Evolutionary conservation across 371 early-diverging fungal species (phyloP).

Genomic region (Capniomyces stellatus): DNA sequence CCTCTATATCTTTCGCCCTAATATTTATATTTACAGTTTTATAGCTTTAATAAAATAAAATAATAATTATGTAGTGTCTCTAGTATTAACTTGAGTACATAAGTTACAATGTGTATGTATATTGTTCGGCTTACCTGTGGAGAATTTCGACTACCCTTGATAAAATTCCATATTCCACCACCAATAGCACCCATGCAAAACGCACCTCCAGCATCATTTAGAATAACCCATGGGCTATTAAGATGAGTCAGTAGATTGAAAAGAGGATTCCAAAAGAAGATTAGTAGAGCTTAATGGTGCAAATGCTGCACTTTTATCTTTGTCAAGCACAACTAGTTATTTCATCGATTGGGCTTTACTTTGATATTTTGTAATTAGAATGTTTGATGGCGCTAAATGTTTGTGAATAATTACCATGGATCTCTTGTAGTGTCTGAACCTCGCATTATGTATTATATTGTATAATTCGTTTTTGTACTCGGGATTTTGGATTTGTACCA

Average conservation of each 20-base stretch:
- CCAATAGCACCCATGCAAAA: slow-evolving; percentile 95
- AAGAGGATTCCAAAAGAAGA: not conserved
- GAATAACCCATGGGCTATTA: slow-evolving; percentile 73
- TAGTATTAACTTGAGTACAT: no score
- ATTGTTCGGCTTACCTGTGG: slow-evolving; percentile 44
- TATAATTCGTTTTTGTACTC: not conserved
- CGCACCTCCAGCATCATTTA: slow-evolving; percentile 90
- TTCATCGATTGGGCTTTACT: no score
- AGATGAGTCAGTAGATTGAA: not conserved
- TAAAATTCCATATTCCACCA: slow-evolving; percentile 87
- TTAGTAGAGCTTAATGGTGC: no score
- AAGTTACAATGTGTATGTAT: not conserved
- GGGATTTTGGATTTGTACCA: no score
- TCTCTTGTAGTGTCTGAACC: slow-evolving; percentile 25
- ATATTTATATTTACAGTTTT: no score
- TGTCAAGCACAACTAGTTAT: no score
- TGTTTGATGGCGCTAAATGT: not conserved
- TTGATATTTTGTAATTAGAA: no score
- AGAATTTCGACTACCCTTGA: slow-evolving; percentile 93
- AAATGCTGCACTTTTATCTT: no score
- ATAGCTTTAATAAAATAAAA: not conserved
- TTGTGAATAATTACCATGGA: slow-evolving; percentile 17
- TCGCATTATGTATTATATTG: slow-evolving; percentile 13
- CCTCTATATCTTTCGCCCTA: slow-evolving; percentile 81
- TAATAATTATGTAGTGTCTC: not conserved